phyloP scores from a whole-genome alignment of 257 asterid species.

The Eucommia ulmoides region DNA sequence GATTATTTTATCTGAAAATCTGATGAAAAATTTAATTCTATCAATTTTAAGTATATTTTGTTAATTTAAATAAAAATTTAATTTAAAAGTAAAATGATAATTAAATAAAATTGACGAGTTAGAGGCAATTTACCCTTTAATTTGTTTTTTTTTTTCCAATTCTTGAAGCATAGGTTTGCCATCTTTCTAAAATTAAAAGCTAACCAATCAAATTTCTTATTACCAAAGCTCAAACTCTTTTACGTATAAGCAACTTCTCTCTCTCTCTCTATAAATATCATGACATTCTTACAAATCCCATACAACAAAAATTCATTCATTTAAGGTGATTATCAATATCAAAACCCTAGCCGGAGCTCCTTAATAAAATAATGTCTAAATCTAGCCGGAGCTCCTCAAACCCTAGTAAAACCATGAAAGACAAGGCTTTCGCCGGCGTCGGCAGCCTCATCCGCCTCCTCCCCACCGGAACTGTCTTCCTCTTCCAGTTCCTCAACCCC shows the following conservation, averaged over 20 bases:
- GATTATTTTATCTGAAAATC: no score
- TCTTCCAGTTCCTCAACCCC: slow-evolving; percentile 70
- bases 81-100: no score
- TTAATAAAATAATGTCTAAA: slow-evolving; percentile 16
- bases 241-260: slow-evolving; percentile 10
- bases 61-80: no score
- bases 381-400: neutral
- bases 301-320: neutral
- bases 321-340: no score
- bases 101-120: no score
- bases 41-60: no score
- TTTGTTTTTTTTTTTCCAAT: no score
- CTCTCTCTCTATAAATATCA: slow-evolving; percentile 1
- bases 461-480: slow-evolving; percentile 60
- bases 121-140: no score
- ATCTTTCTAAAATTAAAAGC: slow-evolving; percentile 11
- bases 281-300: neutral
- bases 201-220: slow-evolving; percentile 8
- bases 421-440: slow-evolving; percentile 32
- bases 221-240: slow-evolving; percentile 9
- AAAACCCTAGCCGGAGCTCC: neutral
- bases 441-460: slow-evolving; percentile 64
- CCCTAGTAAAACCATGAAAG: slow-evolving; percentile 11
- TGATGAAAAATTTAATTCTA: no score
- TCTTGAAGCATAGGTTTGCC: no score